Conservation (phyloP, 2,329 filamentous ascomycete species). For the Emergomyces africanus region DNA sequence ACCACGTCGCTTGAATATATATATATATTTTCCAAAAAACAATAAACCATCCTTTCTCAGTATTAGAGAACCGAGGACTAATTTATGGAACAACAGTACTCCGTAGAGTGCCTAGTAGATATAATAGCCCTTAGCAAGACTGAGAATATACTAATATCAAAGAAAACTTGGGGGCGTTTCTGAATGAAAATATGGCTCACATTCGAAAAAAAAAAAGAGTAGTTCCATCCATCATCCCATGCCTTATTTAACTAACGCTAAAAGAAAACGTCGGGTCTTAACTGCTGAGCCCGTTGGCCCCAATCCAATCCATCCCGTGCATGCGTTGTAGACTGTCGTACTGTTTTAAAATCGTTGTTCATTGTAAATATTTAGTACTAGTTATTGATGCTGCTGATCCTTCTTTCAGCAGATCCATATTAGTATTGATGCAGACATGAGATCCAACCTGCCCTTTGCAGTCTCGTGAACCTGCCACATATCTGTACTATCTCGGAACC, state of each 20-base stretch:
- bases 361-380: too few relatives aligned
- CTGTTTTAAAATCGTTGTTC: not conserved
- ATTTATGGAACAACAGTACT: not conserved
- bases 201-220: too few relatives aligned
- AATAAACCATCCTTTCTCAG: too few relatives aligned
- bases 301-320: not conserved
- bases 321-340: not conserved
- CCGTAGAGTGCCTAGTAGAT: too few relatives aligned
- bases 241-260: too few relatives aligned
- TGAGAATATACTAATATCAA: too few relatives aligned
- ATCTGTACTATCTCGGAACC: not conserved
- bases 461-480: not conserved
- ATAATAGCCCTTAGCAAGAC: too few relatives aligned
- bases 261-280: too few relatives aligned
- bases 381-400: not conserved
- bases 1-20: not conserved
- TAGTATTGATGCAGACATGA: not conserved
- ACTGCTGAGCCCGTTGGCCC: too few relatives aligned
- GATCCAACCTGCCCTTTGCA: not conserved
- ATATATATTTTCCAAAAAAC: not conserved
- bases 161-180: too few relatives aligned
- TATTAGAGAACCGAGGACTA: not conserved
- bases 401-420: not conserved
- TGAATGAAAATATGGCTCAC: too few relatives aligned
- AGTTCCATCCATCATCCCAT: too few relatives aligned